A percentile compares a stretch with the other conserved stretches of the same genome.
These are phyloP conservation scores for Vaccinium vitisidaea DNA, from an alignment of 148 eudicot genomes.

Conservation along the genomic window DNA sequence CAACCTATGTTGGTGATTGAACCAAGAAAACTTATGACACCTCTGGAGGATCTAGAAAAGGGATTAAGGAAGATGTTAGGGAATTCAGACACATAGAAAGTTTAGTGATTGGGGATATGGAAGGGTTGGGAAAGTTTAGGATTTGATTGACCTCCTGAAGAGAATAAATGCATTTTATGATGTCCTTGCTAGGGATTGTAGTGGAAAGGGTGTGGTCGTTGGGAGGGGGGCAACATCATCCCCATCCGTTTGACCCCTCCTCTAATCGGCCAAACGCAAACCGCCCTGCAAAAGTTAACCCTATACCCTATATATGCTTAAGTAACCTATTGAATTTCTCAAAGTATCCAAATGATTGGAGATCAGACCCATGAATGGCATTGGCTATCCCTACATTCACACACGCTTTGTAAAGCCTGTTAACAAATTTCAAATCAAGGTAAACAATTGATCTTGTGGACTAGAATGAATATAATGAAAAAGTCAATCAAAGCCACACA, in stretches of 20 bases:
- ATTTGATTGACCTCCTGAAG: not conserved
- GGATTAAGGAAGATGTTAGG: not conserved
- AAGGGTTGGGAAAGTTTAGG: not conserved
- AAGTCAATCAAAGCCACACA: not conserved
- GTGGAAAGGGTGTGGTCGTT: too few species aligned
- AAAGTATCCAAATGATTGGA: too few species aligned
- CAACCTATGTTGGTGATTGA: not conserved
- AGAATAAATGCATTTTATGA: not conserved
- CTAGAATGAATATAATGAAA: not conserved
- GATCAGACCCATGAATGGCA: too few species aligned
- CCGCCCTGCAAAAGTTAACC: too few species aligned
- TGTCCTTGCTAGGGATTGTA: too few species aligned
- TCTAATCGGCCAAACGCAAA: too few species aligned
- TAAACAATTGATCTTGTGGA: not conserved
- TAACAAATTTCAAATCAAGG: not conserved
- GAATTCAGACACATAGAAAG: not conserved
- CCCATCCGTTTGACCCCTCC: too few species aligned
- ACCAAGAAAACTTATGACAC: not conserved
- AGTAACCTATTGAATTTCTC: too few species aligned
- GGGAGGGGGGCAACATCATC: too few species aligned
- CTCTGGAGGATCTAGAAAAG: not conserved
- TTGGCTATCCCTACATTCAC: too few species aligned
- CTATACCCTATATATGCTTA: too few species aligned
- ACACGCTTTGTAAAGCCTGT: not conserved
- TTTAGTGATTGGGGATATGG: not conserved